Evolutionary conservation across 2,329 filamentous ascomycete genomes (phyloP), one percentile per base, ranked within the genome.

Genomic region (Aureobasidium lini): DNA sequence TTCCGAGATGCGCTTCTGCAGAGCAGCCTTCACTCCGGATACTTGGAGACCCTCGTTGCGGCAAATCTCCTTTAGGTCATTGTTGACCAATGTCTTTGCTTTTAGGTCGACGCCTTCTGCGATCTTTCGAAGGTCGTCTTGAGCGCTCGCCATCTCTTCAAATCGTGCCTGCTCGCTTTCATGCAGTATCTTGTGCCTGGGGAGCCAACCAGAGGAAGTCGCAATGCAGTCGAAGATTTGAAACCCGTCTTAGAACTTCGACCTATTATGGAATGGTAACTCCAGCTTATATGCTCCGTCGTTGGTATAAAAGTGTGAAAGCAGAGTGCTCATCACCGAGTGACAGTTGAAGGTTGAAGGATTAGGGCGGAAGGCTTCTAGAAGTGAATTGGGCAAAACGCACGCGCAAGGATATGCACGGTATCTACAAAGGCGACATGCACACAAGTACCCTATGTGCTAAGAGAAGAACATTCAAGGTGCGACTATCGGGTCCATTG

Each of bases 21-120:
- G 77, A 43, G 88, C 83, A 36, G 85, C 84, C 78, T 99, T 99
- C 68, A 94, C 87, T 18, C 94, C 94, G 31, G 87, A 89, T 62
- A 89, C 87, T 64, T 84, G 82, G 37, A 95, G 78, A 48, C 85
- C 82, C 75, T 95, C 89, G 62, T 82, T 78, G 63, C 84, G 82
- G 69, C 93, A 88, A 64, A 97, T 86, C 56, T 80, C 80, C 67
- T 90, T 89, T 50, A 96, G 81, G 67, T 92, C 85, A 61, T 76
- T 77, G 68, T 84, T 85, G 58, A 84, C 76, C 56, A 86, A 72
- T 8, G 74, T 79, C 68, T 83, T 84, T 50, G 81, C 73, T 63
- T 77, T 72, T 54, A 73, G 73, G 52, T 72, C 71, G 23, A 79
- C 70, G 60, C 68, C 66, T 50, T 70, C n/a, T 18, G 39, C 46